A percentile compares a stretch with the other conserved stretches of the same genome.
phyloP scores from a whole-genome alignment of 148 eudicot genomes.

The Vaccinium corymbosum region DNA sequence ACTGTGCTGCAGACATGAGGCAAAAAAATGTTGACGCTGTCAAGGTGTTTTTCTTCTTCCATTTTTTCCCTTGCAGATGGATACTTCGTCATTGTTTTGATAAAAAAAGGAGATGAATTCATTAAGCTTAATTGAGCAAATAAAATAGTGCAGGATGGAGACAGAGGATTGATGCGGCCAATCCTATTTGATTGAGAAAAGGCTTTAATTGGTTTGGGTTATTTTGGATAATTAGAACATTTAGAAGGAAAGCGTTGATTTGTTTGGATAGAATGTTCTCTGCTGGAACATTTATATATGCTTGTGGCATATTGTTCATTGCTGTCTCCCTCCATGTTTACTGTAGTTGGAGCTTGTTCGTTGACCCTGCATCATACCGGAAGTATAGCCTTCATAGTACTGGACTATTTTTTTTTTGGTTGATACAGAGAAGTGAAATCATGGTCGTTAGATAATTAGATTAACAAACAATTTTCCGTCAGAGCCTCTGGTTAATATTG shows the following conservation, averaged over 20 bases:
- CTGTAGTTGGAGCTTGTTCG: neutral
- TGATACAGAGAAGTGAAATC: neutral
- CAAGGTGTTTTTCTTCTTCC: conserved; percentile 49
- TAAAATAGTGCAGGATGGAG: neutral
- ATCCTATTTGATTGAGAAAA: neutral
- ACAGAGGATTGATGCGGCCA: neutral
- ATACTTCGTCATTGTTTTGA: neutral
- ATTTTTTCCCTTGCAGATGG: neutral
- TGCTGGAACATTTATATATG: conserved; percentile 1
- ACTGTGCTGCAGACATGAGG: conserved; percentile 95
- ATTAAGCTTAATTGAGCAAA: neutral
- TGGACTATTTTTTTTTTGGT: neutral
- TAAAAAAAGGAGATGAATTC: neutral
- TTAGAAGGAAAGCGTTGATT: neutral
- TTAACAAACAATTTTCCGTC: neutral
- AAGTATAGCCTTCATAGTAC: neutral
- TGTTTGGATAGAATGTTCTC: neutral
- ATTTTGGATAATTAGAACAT: conserved; percentile 4
- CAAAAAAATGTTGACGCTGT: conserved; percentile 97
- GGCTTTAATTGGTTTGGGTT: neutral
- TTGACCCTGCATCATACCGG: conserved; percentile 12
- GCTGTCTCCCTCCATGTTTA: neutral
- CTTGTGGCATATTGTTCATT: conserved; percentile 1
- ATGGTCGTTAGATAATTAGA: neutral
- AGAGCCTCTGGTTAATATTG: neutral